Base-by-base conservation (phyloP, 495 filamentous ascomycete species). In the Hypoxylon intermedium region DNA sequence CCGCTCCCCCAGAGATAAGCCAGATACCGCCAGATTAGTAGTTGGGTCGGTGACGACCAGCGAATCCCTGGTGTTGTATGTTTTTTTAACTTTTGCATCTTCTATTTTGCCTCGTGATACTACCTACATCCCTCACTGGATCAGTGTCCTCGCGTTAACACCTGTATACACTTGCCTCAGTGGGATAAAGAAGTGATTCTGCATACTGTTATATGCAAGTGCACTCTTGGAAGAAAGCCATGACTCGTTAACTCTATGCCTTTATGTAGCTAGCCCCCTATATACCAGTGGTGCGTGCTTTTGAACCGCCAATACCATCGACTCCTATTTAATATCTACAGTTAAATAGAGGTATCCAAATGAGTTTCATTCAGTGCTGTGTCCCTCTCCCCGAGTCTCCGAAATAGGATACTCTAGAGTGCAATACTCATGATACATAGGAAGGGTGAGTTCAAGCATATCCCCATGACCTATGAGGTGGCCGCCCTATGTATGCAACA, bases 41-140 rank as follows among this genome's bases (percentile, higher is more conserved):
- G 70, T 78, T 70, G 70, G 72, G 74, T 79, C 68, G 77, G 72
- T 78, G 77, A 78, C 72, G 68, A 79, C 69, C 71, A 68, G 75
- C 71, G 74, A 77, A 76, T 72, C 58, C 75, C 69, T 45, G 66
- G 73, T 77, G 74, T 73, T 74, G 75, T 75, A 76, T 68, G 68
- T 72, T 69, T 63, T 63, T 28, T 28, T 9, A 28, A 28, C 26
- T 28, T 28, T 28, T 28, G n/a, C n/a, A n/a, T n/a, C n/a, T n/a
- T n/a, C n/a, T n/a, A n/a, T n/a, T n/a, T n/a, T n/a, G n/a, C n/a
- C n/a, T n/a, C n/a, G n/a, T n/a, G n/a, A n/a, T n/a, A n/a, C n/a
- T n/a, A n/a, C n/a, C n/a, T n/a, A n/a, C n/a, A n/a, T n/a, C n/a
- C n/a, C n/a, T n/a, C n/a, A n/a, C n/a, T n/a, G n/a, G n/a, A n/a